These are phyloP conservation scores for Cenchrus fungigraminus DNA, from an alignment of 176 grass and related monocot species.

Conservation along the genomic window DNA sequence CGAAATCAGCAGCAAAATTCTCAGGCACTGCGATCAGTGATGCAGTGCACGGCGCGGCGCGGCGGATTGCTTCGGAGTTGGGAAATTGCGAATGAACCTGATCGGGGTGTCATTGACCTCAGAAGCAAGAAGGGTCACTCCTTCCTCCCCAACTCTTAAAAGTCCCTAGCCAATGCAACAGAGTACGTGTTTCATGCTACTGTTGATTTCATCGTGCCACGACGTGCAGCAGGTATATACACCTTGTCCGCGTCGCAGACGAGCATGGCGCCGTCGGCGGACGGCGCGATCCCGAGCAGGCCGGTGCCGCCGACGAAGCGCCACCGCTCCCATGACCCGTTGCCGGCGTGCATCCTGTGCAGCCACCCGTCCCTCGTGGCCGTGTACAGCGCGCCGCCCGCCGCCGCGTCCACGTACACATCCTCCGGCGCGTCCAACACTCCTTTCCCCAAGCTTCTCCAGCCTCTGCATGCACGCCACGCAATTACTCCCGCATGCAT, in stretches of 20 bases:
- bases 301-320: conserved; percentile 52
- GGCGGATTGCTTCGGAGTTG: not conserved
- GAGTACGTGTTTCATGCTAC: not conserved
- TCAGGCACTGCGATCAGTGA: too few relatives aligned
- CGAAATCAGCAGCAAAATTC: not conserved
- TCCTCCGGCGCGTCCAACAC: conserved; percentile 60
- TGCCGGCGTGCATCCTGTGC: conserved; percentile 60
- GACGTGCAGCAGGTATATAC: not conserved
- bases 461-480: conserved; percentile 26
- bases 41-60: not conserved
- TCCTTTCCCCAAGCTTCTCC: conserved; percentile 84
- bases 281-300: conserved; percentile 59
- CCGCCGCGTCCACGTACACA: conserved; percentile 67
- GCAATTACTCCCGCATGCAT: too few relatives aligned
- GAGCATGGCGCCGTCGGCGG: conserved; percentile 58
- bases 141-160: conserved; percentile 59
- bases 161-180: conserved; percentile 47
- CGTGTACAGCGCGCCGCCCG: conserved; percentile 57
- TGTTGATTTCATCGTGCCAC: not conserved
- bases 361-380: conserved; percentile 81
- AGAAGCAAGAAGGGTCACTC: conserved; percentile 58
- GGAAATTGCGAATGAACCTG: conserved; percentile 22
- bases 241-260: conserved; percentile 76
- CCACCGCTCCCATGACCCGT: conserved; percentile 76
- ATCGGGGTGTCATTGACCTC: conserved; percentile 56